Percentiles rank a stretch among this genome's conserved stretches.
Evolutionary conservation across 2,329 filamentous ascomycete species (phyloP).

Genomic region (Claviceps sp.): DNA sequence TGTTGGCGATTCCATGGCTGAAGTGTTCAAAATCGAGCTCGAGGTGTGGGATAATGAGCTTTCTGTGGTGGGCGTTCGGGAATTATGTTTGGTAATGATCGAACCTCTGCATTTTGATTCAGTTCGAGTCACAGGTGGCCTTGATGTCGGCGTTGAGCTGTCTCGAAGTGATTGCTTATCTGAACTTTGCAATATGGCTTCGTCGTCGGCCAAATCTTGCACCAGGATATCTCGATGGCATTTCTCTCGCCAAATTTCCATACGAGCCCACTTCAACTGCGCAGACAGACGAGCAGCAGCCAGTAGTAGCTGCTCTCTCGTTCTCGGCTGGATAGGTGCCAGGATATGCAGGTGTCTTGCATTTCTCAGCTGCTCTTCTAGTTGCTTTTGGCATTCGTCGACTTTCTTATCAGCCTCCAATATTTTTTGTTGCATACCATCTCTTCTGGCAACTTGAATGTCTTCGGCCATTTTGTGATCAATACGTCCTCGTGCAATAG

Average conservation of each 20-base stretch:
- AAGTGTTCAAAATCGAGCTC: conserved; percentile 8
- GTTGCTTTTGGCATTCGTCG: conserved; percentile 55
- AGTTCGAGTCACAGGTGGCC: conserved; percentile 10
- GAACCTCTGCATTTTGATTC: conserved; percentile 17
- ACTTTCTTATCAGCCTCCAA: conserved; percentile 71
- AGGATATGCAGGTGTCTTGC: conserved; percentile 80
- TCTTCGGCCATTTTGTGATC: conserved; percentile 76
- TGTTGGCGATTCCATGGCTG: conserved; percentile 14
- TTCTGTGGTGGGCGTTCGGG: conserved; percentile 16
- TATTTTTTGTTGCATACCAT: conserved; percentile 76
- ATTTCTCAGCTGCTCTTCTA: conserved; percentile 76
- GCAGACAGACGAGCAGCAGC: conserved; percentile 75
- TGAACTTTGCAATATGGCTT: conserved; percentile 8
- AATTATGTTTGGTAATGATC: conserved; percentile 12
- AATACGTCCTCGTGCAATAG: conserved; percentile 58
- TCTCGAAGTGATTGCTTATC: conserved; percentile 3
- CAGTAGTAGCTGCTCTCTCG: conserved; percentile 72
- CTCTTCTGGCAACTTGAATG: conserved; percentile 66
- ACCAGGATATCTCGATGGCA: conserved; percentile 82
- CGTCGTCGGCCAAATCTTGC: conserved; percentile 74
- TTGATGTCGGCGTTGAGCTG: conserved; percentile 13
- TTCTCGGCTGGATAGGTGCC: conserved; percentile 82
- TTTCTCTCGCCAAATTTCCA: conserved; percentile 84
- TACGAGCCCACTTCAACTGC: conserved; percentile 84
- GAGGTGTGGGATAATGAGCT: conserved; percentile 9